phyloP scores from a whole-genome alignment of 2,329 filamentous ascomycete genomes.

The Aspergillus sp. region DNA sequence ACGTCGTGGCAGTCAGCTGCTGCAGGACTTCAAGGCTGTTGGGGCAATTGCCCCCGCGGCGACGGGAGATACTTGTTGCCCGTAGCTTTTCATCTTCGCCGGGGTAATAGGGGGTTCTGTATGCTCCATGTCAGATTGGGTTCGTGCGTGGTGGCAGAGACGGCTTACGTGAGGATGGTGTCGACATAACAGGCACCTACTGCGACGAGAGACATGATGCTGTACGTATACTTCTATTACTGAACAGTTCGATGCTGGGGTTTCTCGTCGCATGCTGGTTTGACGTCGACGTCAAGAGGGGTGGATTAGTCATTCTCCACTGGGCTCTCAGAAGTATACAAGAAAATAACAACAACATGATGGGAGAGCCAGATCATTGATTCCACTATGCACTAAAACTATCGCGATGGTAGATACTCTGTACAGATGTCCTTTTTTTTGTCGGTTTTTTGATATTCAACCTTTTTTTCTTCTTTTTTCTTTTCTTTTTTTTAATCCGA shows the following conservation, averaged over 20 bases:
- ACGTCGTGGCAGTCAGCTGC: constrained; percentile 44
- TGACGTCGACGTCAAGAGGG: constrained; percentile 1
- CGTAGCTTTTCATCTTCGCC: constrained; percentile 65
- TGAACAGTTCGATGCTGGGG: not conserved
- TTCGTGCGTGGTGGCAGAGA: not conserved
- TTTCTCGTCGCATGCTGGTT: not conserved
- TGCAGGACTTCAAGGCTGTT: constrained; percentile 64
- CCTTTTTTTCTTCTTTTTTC: not conserved
- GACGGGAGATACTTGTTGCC: constrained; percentile 49
- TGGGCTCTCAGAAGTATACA: not conserved
- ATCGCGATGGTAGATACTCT: too few species aligned
- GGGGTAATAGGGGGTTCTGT: constrained; percentile 49
- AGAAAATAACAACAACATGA: too few species aligned
- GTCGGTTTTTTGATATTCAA: not conserved
- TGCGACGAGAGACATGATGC: constrained; percentile 50
- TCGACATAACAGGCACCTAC: constrained; percentile 64
- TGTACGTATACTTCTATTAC: not conserved
- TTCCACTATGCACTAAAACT: too few species aligned
- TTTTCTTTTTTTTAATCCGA: not conserved
- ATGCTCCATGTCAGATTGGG: not conserved
- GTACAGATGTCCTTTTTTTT: not conserved
- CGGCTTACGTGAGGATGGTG: constrained; percentile 55
- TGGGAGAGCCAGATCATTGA: constrained; percentile 1
- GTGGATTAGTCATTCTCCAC: constrained; percentile 17
- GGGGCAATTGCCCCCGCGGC: constrained; percentile 64